Percentiles rank a stretch among this genome's conserved stretches.
phyloP scores from a whole-genome alignment of 1,139 yeast species.

The Williopsis jadinii region DNA sequence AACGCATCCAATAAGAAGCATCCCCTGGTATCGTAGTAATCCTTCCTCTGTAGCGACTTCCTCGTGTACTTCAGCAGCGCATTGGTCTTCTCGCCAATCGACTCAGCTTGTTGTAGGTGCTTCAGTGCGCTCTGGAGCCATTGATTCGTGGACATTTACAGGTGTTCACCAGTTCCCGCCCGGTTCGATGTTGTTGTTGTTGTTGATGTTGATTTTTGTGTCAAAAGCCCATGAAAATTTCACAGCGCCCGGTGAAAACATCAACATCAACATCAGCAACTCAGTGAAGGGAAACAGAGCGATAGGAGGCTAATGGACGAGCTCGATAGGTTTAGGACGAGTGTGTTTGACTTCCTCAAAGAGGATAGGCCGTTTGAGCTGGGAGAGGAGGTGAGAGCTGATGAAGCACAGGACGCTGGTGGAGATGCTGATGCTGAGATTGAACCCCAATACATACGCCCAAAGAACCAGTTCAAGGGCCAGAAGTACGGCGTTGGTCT shows the following conservation, averaged over 20 bases:
- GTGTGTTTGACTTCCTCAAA: conserved; percentile 11
- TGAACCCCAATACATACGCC: not conserved
- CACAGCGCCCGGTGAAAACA: too few relatives aligned
- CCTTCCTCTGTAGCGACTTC: conserved; percentile 11
- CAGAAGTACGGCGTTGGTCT: conserved; percentile 80
- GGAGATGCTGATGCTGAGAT: too few relatives aligned
- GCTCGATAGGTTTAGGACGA: too few relatives aligned
- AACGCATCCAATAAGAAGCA: conserved; percentile 28
- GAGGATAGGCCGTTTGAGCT: conserved; percentile 5
- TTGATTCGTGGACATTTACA: conserved; percentile 8
- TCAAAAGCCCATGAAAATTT: too few relatives aligned
- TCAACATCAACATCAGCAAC: too few relatives aligned
- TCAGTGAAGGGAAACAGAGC: not conserved
- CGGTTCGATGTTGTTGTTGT: not conserved
- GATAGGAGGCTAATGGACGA: not conserved
- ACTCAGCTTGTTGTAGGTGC: conserved; percentile 29
- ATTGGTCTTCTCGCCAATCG: conserved; percentile 30
- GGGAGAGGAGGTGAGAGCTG: not conserved
- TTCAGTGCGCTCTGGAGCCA: conserved; percentile 30
- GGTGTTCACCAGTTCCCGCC: not conserved
- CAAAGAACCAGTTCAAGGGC: conserved; percentile 13
- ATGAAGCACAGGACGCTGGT: not conserved
- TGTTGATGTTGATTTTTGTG: not conserved
- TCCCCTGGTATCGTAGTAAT: conserved; percentile 14
- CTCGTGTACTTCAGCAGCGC: conserved; percentile 19